A percentile compares a stretch with the other conserved stretches of the same genome.
Evolutionary conservation across 306 rosid species (phyloP).

Genomic region (Sechiopsis laciniata): DNA sequence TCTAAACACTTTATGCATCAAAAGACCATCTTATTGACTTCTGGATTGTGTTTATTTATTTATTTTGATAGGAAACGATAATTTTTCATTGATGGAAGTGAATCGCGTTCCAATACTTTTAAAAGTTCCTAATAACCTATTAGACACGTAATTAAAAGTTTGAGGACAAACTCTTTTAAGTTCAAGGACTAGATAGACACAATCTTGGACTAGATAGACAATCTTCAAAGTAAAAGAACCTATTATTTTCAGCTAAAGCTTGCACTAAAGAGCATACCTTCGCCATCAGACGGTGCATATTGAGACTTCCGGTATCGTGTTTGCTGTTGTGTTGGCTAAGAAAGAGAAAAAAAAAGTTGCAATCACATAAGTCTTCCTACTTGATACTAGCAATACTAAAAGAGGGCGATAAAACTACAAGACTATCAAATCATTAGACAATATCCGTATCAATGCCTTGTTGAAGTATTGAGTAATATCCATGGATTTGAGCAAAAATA

Average conservation of each 20-base stretch:
- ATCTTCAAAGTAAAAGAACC: not conserved
- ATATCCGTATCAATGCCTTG: no score
- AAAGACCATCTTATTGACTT: no score
- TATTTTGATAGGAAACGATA: no score
- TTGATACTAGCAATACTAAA: not conserved
- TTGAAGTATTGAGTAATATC: not conserved
- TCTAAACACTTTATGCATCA: no score
- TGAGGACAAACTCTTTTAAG: not conserved
- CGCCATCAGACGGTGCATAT: slow-evolving; percentile 69
- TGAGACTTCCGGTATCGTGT: slow-evolving; percentile 90
- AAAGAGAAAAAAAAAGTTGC: not conserved
- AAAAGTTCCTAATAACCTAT: not conserved
- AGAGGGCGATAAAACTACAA: no score
- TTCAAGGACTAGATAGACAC: not conserved
- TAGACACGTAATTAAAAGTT: not conserved
- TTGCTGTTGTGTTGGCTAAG: slow-evolving; percentile 88
- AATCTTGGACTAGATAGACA: no score
- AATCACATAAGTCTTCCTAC: not conserved
- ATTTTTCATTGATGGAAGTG: no score
- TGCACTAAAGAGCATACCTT: slow-evolving; percentile 41
- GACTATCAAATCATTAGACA: no score
- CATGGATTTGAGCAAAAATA: not conserved
- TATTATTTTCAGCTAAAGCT: not conserved
- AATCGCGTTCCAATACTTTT: no score
- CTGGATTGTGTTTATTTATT: no score